These are phyloP conservation scores for Tolypocladium cylindrosporum DNA, from an alignment of 2,329 filamentous ascomycete species.

Conservation along the genomic window DNA sequence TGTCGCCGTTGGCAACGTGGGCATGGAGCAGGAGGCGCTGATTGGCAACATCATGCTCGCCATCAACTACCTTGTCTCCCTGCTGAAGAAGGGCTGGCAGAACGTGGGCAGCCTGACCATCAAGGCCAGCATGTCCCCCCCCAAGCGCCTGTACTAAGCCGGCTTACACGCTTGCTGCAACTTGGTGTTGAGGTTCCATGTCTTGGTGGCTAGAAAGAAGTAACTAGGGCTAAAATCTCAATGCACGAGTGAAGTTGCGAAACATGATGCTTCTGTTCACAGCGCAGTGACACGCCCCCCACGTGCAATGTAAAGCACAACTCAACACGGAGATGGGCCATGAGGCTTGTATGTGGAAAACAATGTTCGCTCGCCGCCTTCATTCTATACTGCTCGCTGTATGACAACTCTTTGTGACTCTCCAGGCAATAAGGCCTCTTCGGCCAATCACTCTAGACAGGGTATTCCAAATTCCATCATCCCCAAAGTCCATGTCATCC, in stretches of 20 bases:
- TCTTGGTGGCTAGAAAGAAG: not conserved
- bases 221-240: constrained; percentile 5
- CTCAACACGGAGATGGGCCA: not conserved
- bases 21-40: constrained; percentile 92
- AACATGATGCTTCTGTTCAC: not conserved
- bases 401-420: constrained; percentile 51
- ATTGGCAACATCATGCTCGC: constrained; percentile 98
- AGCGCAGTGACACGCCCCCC: not conserved
- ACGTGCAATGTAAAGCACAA: not conserved
- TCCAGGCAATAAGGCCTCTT: constrained; percentile 52
- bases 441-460: constrained; percentile 56
- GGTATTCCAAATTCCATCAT: constrained; percentile 66
- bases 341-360: not conserved
- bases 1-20: constrained; percentile 97
- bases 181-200: constrained; percentile 4
- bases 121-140: constrained; percentile 99
- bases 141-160: constrained; percentile 89
- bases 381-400: not conserved
- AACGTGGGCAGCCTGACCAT: constrained; percentile 99
- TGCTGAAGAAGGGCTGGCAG: constrained; percentile 99
- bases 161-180: constrained; percentile 1
- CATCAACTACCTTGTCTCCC: constrained; percentile 99
- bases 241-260: constrained; percentile 1
- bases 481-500: constrained; percentile 70
- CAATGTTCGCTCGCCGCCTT: not conserved